phyloP scores from a whole-genome alignment of 108 stramenopile genomes.

The Skeletonema costatum region DNA sequence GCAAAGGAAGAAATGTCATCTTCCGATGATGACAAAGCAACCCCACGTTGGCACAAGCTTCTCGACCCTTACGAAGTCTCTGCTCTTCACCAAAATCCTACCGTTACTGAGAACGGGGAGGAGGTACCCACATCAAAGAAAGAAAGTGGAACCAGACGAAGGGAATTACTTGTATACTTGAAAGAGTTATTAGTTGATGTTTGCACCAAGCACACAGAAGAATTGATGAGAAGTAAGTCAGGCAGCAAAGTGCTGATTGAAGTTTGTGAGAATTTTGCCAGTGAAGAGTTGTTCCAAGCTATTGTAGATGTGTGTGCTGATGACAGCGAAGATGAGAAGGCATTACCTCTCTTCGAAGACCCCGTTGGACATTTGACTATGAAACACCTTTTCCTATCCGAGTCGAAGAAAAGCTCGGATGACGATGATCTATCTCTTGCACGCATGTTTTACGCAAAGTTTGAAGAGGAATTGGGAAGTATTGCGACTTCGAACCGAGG shows the following conservation, averaged over 20 bases:
- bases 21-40: slow-evolving; percentile 12
- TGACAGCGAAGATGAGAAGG: slow-evolving; percentile 10
- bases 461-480: slow-evolving; percentile 45
- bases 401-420: slow-evolving; percentile 45
- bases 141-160: slow-evolving; percentile 76
- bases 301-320: slow-evolving; percentile 55
- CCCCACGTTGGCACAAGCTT: slow-evolving; percentile 57
- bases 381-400: slow-evolving; percentile 68
- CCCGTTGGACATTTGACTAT: slow-evolving; percentile 72
- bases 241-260: slow-evolving; percentile 84
- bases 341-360: slow-evolving; percentile 70
- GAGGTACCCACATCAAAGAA: slow-evolving; percentile 85
- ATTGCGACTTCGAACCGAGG: slow-evolving; percentile 74
- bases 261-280: slow-evolving; percentile 61
- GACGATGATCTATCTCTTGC: slow-evolving; percentile 45
- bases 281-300: slow-evolving; percentile 49
- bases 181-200: slow-evolving; percentile 63
- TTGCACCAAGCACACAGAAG: slow-evolving; percentile 70
- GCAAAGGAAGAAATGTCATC: slow-evolving; percentile 53
- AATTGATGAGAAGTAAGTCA: slow-evolving; percentile 73
- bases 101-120: slow-evolving; percentile 52
- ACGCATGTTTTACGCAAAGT: slow-evolving; percentile 44
- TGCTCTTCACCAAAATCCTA: slow-evolving; percentile 67
- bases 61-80: slow-evolving; percentile 90
- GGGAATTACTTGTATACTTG: slow-evolving; percentile 82